Conservation (phyloP, 116 monocot genomes). For the Zostera marina region DNA sequence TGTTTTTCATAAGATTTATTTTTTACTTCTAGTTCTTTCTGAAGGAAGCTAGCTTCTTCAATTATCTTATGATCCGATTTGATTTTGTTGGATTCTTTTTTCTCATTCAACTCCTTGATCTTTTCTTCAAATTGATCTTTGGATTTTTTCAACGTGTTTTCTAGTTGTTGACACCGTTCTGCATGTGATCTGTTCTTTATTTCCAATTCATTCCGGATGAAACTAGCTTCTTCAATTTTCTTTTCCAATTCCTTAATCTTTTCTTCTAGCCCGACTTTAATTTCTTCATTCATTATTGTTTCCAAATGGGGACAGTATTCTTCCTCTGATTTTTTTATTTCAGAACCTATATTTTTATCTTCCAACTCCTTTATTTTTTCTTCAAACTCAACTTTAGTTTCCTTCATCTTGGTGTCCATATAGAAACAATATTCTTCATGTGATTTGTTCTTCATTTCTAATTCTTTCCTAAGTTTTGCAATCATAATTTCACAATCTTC, state of each 20-base stretch:
- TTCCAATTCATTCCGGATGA: constrained; percentile 36
- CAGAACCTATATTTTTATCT: constrained; percentile 37
- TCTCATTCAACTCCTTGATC: constrained; percentile 25
- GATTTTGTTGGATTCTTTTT: constrained; percentile 12
- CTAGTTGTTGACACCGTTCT: constrained; percentile 9
- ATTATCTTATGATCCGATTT: not conserved
- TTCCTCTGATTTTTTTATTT: constrained; percentile 29
- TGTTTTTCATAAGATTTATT: constrained; percentile 1
- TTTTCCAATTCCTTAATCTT: constrained; percentile 30
- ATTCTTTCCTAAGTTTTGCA: constrained; percentile 11
- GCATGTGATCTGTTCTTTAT: constrained; percentile 11
- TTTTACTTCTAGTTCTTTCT: not conserved
- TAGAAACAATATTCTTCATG: constrained; percentile 4
- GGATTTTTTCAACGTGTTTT: constrained; percentile 5
- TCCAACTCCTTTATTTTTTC: constrained; percentile 25
- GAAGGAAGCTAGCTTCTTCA: not conserved
- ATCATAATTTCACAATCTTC: constrained; percentile 41
- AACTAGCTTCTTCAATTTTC: constrained; percentile 36
- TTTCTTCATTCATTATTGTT: constrained; percentile 14
- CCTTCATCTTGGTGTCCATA: constrained; percentile 13
- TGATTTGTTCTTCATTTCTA: constrained; percentile 2
- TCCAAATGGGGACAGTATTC: constrained; percentile 20
- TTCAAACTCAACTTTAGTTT: constrained; percentile 4
- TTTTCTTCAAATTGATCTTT: constrained; percentile 10
- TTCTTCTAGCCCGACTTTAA: constrained; percentile 20